Evolutionary conservation across 768 basidiomycete species (phyloP), one percentile per base, ranked within the genome.

Genomic region (Royoungia palumana): DNA sequence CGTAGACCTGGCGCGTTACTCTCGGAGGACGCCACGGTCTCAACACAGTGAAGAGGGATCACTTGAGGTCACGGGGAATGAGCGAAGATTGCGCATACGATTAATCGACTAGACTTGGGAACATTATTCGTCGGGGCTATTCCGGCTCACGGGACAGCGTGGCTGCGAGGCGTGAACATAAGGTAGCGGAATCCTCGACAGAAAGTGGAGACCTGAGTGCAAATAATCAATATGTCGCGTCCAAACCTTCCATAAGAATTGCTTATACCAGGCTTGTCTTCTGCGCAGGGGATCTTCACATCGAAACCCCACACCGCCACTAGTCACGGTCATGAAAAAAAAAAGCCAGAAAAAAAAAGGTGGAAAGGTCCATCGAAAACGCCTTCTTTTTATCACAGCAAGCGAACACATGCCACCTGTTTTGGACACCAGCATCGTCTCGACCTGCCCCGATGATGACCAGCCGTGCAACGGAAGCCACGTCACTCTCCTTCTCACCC

Each of bases 221-320:
- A 32, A 47, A 21, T 5, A 9, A 37, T 62, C 27, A 62, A 46
- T 25, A 16, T 1, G n/a, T 46, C 36, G 34, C 24, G n/a, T 21
- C 20, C 41, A 35, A 16, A 42, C 21, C 34, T 37, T 44, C 14
- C 34, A 44, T 20, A 27, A 30, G 21, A 22, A 34, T 27, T 17
- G 21, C 35, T 55, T 62, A 5, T 51, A 62, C 61, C 59, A 47
- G 45, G 40, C 32, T 46, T 19, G 41, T 21, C 39, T 35, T 21
- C 34, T 37, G 24, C n/a, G 13, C 30, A 47, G 28, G 44, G 35
- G 20, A 14, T 25, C 25, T 36, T 39, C 32, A 21, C 17, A 37
- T 45, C 48, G 34, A 35, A 24, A 41, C 35, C 41, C 16, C 10
- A 14, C 40, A 46, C 36, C 27, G 32, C 43, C 37, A 48, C 36